phyloP scores from a whole-genome alignment of 768 basidiomycete species.

The Rhodotorula paludigena region DNA sequence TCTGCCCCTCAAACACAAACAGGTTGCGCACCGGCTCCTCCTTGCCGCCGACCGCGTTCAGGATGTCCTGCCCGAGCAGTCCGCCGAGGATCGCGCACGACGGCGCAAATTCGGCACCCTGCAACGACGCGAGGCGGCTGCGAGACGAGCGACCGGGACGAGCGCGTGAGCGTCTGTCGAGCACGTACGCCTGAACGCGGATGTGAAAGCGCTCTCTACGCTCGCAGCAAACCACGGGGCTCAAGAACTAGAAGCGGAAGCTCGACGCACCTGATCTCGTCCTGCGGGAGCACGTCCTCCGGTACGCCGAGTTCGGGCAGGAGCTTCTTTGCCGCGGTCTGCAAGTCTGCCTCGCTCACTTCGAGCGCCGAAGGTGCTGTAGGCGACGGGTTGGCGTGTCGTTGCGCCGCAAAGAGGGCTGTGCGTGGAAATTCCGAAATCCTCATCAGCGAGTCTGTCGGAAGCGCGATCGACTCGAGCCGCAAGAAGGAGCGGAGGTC shows the following conservation, averaged over 20 bases:
- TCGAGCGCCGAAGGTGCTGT: constrained; percentile 49
- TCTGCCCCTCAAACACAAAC: constrained; percentile 77
- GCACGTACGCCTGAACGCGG: too few relatives aligned
- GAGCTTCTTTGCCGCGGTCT: constrained; percentile 38
- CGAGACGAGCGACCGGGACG: too few relatives aligned
- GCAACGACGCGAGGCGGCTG: constrained; percentile 67
- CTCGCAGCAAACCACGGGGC: too few relatives aligned
- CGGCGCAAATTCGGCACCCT: constrained; percentile 80
- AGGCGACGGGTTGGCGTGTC: constrained; percentile 51
- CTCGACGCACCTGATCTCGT: constrained; percentile 20
- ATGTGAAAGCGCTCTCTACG: too few relatives aligned
- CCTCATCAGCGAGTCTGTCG: too few relatives aligned
- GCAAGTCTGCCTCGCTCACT: constrained; percentile 45
- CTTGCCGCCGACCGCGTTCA: constrained; percentile 81
- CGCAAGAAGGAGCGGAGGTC: constrained; percentile 31
- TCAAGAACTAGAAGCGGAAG: too few relatives aligned
- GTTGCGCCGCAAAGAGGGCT: constrained; percentile 62
- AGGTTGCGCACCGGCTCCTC: constrained; percentile 93
- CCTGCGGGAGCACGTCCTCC: constrained; percentile 14
- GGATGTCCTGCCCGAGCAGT: constrained; percentile 86
- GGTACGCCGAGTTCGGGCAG: background rate
- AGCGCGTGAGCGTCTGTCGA: constrained; percentile 8
- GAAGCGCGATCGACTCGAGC: background rate
- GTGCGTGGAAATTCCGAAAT: constrained; percentile 52
- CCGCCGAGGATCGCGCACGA: constrained; percentile 93